Evolutionary conservation across 352 stramenopile species (phyloP).

Genomic region (Globisporangium nodosum): DNA sequence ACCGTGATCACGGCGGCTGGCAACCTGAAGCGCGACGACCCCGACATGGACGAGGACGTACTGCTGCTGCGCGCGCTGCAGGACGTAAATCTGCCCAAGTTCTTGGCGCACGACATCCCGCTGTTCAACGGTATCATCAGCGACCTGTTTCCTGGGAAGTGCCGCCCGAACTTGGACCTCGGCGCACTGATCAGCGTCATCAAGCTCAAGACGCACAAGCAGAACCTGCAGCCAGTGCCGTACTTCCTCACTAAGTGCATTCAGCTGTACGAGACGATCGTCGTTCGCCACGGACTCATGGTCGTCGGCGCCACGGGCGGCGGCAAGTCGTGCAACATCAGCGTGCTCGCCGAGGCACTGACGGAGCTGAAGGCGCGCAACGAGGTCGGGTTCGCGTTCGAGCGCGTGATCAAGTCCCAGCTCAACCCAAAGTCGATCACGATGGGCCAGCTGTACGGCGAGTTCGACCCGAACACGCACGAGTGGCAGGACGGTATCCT

Average conservation of each 20-base stretch:
- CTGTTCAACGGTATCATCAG: constrained; percentile 95
- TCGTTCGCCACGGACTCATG: constrained; percentile 95
- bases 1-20: constrained; percentile 86
- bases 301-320: constrained; percentile 89
- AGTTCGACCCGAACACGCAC: constrained; percentile 93
- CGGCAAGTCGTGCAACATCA: constrained; percentile 89
- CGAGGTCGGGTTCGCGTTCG: constrained; percentile 82
- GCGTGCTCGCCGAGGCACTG: constrained; percentile 88
- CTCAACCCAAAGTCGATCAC: constrained; percentile 95
- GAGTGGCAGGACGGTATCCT: constrained; percentile 96
- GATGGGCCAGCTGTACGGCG: constrained; percentile 93
- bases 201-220: constrained; percentile 75
- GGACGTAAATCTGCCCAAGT: constrained; percentile 95
- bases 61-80: constrained; percentile 91
- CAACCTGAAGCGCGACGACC: constrained; percentile 89
- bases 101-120: constrained; percentile 92
- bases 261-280: constrained; percentile 93
- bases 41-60: constrained; percentile 91
- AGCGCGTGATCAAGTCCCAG: constrained; percentile 87
- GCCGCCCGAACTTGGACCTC: constrained; percentile 84
- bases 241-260: constrained; percentile 95
- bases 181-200: constrained; percentile 87
- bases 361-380: constrained; percentile 77
- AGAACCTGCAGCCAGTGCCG: constrained; percentile 81
- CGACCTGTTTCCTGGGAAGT: constrained; percentile 93